Evolutionary conservation across 495 filamentous ascomycete species (phyloP).

Genomic region (Penicillium roqueforti): DNA sequence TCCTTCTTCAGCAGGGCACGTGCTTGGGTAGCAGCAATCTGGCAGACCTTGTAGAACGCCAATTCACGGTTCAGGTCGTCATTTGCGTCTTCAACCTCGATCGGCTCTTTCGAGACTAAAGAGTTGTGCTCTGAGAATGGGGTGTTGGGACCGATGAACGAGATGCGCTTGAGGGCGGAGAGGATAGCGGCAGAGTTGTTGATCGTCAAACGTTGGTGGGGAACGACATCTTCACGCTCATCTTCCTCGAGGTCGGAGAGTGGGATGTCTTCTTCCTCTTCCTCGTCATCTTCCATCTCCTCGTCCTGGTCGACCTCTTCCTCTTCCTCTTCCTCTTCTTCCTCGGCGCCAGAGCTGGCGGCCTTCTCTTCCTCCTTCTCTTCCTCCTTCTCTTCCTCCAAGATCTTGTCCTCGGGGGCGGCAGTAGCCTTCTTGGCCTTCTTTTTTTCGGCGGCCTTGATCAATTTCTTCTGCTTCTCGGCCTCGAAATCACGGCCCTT

Average conservation of each 20-base stretch:
- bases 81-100: slow-evolving; percentile 63
- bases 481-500: slow-evolving; percentile 65
- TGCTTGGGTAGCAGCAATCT: slow-evolving; percentile 68
- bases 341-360: slow-evolving; percentile 16
- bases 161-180: slow-evolving; percentile 72
- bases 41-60: slow-evolving; percentile 88
- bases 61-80: slow-evolving; percentile 89
- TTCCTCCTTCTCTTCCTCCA: slow-evolving; percentile 18
- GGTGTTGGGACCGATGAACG: slow-evolving; percentile 52
- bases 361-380: slow-evolving; percentile 25
- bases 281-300: slow-evolving; percentile 37
- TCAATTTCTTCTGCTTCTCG: slow-evolving; percentile 59
- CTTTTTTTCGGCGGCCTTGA: slow-evolving; percentile 51
- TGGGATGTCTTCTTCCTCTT: slow-evolving; percentile 65
- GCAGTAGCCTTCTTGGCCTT: slow-evolving; percentile 41
- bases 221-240: slow-evolving; percentile 78
- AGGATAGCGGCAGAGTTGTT: slow-evolving; percentile 90
- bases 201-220: slow-evolving; percentile 90
- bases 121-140: slow-evolving; percentile 65
- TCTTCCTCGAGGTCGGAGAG: slow-evolving; percentile 79
- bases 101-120: slow-evolving; percentile 49
- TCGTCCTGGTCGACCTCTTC: slow-evolving; percentile 34
- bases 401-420: slow-evolving; percentile 28
- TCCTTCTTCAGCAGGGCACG: slow-evolving; percentile 73
- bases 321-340: slow-evolving; percentile 28